Conservation (phyloP, 1,284 basidiomycete species). For the Heterobasidion occidentale region DNA sequence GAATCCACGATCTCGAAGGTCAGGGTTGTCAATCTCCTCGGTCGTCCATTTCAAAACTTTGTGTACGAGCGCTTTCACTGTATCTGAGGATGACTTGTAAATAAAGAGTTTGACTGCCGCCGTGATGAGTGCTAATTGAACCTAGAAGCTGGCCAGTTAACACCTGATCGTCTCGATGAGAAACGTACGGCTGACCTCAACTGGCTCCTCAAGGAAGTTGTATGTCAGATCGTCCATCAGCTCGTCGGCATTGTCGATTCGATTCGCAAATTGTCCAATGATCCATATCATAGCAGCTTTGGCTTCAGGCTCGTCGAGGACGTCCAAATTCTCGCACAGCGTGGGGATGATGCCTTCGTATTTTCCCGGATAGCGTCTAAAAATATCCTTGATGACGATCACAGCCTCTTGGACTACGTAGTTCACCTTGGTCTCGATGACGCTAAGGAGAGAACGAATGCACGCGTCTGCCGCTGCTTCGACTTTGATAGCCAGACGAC, state of each 20-base stretch:
- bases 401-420: constrained; percentile 98
- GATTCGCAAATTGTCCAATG: constrained; percentile 93
- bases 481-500: constrained; percentile 96
- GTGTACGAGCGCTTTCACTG: constrained; percentile 86
- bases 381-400: constrained; percentile 97
- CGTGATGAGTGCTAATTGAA: constrained; percentile 92
- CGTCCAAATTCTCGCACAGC: constrained; percentile 88
- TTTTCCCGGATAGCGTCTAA: constrained; percentile 93
- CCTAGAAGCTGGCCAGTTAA: constrained; percentile 37
- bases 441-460: constrained; percentile 79
- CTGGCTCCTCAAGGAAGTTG: constrained; percentile 90
- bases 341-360: constrained; percentile 95
- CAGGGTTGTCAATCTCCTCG: constrained; percentile 96
- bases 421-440: constrained; percentile 90
- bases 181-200: constrained; percentile 53
- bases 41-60: constrained; percentile 97
- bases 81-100: constrained; percentile 80
- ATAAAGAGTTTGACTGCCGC: constrained; percentile 97
- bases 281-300: constrained; percentile 99
- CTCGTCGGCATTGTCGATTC: constrained; percentile 95
- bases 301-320: constrained; percentile 91
- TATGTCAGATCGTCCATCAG: constrained; percentile 90
- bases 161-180: background rate
- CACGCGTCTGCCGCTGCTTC: constrained; percentile 84
- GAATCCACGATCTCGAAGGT: constrained; percentile 93